Percentiles rank a stretch among this genome's conserved stretches.
phyloP scores from a whole-genome alignment of 1,284 basidiomycete species.

The Cronartium quercuum region DNA sequence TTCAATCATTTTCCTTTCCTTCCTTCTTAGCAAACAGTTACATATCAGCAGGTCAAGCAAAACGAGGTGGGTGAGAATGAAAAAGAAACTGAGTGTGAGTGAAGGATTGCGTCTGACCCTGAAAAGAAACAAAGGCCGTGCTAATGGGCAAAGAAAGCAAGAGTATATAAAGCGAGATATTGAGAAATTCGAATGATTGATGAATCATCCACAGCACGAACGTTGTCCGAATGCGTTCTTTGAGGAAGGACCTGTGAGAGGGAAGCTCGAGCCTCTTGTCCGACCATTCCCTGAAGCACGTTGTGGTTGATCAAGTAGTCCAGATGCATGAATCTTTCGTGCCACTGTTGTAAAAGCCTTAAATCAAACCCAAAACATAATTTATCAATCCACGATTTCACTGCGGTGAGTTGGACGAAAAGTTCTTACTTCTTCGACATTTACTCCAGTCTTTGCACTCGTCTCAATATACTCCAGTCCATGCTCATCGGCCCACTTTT shows the following conservation, averaged over 20 bases:
- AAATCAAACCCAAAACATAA: neutral
- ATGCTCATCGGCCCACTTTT: conserved; percentile 21
- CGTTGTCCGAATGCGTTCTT: neutral
- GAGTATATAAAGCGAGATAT: neutral
- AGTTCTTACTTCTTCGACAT: conserved; percentile 35
- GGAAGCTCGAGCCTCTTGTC: conserved; percentile 6
- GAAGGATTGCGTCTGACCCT: neutral
- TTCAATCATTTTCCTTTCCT: too few species aligned
- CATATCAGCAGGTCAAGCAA: neutral
- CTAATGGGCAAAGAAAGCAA: neutral
- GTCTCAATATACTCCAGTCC: conserved; percentile 36
- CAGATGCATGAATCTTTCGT: conserved; percentile 18
- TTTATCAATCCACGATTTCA: neutral
- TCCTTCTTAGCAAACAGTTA: too few species aligned
- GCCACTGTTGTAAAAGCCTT: conserved; percentile 28
- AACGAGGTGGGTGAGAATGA: neutral
- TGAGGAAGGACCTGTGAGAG: conserved; percentile 6
- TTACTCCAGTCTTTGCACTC: conserved; percentile 28
- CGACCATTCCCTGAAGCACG: neutral
- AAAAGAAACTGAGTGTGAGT: neutral
- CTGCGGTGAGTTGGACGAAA: neutral
- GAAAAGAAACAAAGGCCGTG: too few species aligned
- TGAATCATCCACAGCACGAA: neutral
- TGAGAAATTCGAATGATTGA: neutral
- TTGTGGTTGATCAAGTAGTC: conserved; percentile 14